Percentiles rank a stretch among this genome's conserved stretches.
Conservation (phyloP, 1,284 basidiomycete genomes). For the Leucoagaricus sp. region DNA sequence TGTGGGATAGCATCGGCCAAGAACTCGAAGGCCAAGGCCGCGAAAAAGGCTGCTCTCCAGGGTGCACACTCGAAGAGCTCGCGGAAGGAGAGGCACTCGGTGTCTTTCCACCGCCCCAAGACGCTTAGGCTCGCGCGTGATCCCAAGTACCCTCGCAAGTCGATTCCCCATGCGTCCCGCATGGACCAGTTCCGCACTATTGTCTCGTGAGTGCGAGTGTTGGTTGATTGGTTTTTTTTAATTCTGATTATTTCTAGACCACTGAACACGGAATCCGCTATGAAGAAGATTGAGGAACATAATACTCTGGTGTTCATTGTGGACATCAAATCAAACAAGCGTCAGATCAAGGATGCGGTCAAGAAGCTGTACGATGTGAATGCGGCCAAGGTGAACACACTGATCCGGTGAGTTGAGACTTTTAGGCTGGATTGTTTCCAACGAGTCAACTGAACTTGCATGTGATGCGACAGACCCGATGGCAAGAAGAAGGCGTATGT, state of each 20-base stretch:
- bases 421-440: conserved; percentile 4
- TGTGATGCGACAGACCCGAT: conserved; percentile 69
- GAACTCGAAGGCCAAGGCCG: conserved; percentile 87
- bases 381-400: conserved; percentile 95
- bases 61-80: conserved; percentile 76
- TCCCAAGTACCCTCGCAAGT: conserved; percentile 95
- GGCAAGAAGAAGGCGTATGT: conserved; percentile 99
- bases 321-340: conserved; percentile 94
- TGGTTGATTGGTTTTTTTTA: not conserved
- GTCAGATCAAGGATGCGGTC: conserved; percentile 98
- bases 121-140: conserved; percentile 85
- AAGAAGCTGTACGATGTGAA: conserved; percentile 99
- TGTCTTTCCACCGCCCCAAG: conserved; percentile 97
- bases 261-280: conserved; percentile 83
- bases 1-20: conserved; percentile 38
- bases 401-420: conserved; percentile 81
- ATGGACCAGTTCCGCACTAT: conserved; percentile 98
- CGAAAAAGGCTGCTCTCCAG: conserved; percentile 96
- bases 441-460: too few relatives aligned
- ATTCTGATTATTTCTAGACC: conserved; percentile 44
- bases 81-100: conserved; percentile 86
- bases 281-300: conserved; percentile 99
- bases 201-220: conserved; percentile 62
- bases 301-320: conserved; percentile 99
- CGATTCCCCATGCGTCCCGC: conserved; percentile 90